Base-by-base conservation (phyloP, 2,329 filamentous ascomycete species). In the Graphium sp. region DNA sequence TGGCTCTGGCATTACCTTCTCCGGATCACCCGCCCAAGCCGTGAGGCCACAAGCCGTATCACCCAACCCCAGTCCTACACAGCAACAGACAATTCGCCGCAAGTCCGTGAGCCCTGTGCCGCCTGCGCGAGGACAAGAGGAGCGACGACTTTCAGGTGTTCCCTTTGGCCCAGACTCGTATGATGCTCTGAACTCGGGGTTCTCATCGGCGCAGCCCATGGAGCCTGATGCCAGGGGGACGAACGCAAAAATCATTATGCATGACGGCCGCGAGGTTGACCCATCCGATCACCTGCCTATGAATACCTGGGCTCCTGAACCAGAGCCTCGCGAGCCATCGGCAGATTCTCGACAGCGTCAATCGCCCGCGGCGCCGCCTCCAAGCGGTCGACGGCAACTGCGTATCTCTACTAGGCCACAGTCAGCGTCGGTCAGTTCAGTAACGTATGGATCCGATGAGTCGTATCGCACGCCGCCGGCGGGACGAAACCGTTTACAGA, bases 211-310 rank as follows among this genome's bases (percentile, higher is more conserved):
- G 15, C 49, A 44, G 15, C 34, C 43, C 15, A 44, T 42, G 5
- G 41, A 45, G n/a, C 35, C 41, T 2, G 55, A 37, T n/a, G 27
- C 25, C 28, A 55, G 61, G 37, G 67, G 72, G 30, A 52, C 60
- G 1, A 62, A 66, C 29, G 74, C 69, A 7, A 81, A 81, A 42
- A 82, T 85, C 35, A 72, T 84, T 30, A 77, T 71, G 2, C 64
- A 78, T 36, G 77, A 83, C 43, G 80, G 80, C 6, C 64, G 75
- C 31, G 75, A 83, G 41, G 66, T 87, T 31, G 80, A 87, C 42
- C 80, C 80, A 1, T 82, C 77, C 1, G 80, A 87, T 47, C 79
- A 85, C 43, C 58, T 85, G 10, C 80, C 80, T 0, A 67, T 82
- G 45, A 72, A 80, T 31, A 70, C 70, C 2, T 84, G 77, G 77